A percentile compares a stretch with the other conserved stretches of the same genome.
Evolutionary conservation across 768 basidiomycete genomes (phyloP).

Genomic region (Pleurotus platypus): DNA sequence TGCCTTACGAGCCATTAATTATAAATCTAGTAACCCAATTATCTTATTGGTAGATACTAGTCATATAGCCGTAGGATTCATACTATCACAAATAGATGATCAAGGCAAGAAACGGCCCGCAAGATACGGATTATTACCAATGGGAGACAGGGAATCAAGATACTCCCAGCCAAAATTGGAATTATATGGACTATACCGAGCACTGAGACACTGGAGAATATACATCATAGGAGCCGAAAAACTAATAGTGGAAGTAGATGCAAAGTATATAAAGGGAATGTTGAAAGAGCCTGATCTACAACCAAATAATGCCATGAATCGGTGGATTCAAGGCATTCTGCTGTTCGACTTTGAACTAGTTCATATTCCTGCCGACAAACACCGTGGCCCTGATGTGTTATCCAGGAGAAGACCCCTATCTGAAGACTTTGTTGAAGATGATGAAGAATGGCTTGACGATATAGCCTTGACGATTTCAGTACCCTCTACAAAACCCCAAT

Average conservation of each 20-base stretch:
- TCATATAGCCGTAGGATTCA: conserved; percentile 22
- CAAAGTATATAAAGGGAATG: conserved; percentile 28
- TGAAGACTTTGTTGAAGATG: conserved; percentile 16
- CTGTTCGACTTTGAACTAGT: conserved; percentile 27
- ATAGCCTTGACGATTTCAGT: background rate
- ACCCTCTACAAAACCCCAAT: background rate
- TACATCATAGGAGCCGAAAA: conserved; percentile 17
- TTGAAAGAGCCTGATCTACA: conserved; percentile 28
- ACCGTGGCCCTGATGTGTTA: conserved; percentile 29
- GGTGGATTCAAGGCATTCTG: conserved; percentile 29
- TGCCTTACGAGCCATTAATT: conserved; percentile 25
- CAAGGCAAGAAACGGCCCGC: conserved; percentile 16
- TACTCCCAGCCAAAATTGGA: conserved; percentile 34
- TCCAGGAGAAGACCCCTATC: conserved; percentile 18
- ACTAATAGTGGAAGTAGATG: conserved; percentile 28
- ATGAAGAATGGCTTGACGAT: conserved; percentile 21
- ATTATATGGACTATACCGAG: conserved; percentile 27
- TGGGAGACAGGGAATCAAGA: conserved; percentile 20
- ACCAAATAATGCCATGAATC: conserved; percentile 25
- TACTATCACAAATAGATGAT: conserved; percentile 25
- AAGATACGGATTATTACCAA: conserved; percentile 24
- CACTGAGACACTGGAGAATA: conserved; percentile 17
- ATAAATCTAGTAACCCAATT: conserved; percentile 17
- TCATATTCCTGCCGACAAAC: conserved; percentile 26
- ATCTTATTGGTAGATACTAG: conserved; percentile 28